Evolutionary conservation across 2,329 filamentous ascomycete species (phyloP).

Genomic region (Colletotrichum godetiae): DNA sequence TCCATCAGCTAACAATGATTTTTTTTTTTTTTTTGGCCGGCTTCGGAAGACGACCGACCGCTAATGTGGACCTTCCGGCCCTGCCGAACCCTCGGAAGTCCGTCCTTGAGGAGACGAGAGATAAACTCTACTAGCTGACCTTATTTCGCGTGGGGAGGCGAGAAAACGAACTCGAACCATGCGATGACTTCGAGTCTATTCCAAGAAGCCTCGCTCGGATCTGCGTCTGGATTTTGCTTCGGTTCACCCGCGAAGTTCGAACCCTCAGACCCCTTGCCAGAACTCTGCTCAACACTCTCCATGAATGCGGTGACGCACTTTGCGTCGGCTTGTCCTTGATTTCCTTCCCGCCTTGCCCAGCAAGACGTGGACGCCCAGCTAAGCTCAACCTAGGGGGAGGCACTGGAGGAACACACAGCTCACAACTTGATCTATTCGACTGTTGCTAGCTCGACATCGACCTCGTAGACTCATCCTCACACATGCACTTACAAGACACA

Average conservation of each 20-base stretch:
- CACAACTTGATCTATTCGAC: not conserved
- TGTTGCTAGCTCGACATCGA: not conserved
- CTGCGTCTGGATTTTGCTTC: not conserved
- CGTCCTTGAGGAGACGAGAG: not conserved
- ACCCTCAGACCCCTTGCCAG: constrained; percentile 21
- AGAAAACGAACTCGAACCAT: not conserved
- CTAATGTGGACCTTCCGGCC: not conserved
- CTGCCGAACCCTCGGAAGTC: not conserved
- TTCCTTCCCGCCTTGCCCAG: not conserved
- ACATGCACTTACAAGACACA: constrained; percentile 4
- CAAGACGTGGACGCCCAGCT: not conserved
- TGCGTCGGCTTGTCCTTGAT: not conserved
- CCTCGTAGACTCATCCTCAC: not conserved
- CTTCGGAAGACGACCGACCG: not conserved
- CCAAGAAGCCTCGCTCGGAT: constrained; percentile 12
- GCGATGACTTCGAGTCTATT: not conserved
- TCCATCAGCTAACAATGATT: not conserved
- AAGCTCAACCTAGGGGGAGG: not conserved
- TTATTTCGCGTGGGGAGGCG: not conserved
- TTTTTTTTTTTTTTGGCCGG: not conserved
- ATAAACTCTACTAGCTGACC: not conserved
- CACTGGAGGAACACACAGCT: not conserved
- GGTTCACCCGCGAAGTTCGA: constrained; percentile 6
- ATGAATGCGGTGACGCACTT: constrained; percentile 2
- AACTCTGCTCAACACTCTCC: constrained; percentile 18